phyloP scores from a whole-genome alignment of 345 rosid species.

The Citrus sinensis region DVS_A1.0 CM039162.1:26831501-26832000 shows the following conservation, averaged over 20 bases:
- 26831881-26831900: slow-evolving; percentile 78
- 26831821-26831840: slow-evolving; percentile 96
- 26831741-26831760: slow-evolving; percentile 94
- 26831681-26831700: neutral
- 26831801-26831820: slow-evolving; percentile 89
- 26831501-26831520: neutral
- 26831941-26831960: slow-evolving; percentile 53
- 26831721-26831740: neutral
- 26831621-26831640: neutral
- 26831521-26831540: neutral
- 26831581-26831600: neutral
- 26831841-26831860: slow-evolving; percentile 95
- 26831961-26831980: slow-evolving; percentile 7
- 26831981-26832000: neutral
- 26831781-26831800: slow-evolving; percentile 80
- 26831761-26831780: slow-evolving; percentile 92
- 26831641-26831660: neutral
- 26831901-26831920: slow-evolving; percentile 82
- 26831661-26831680: neutral
- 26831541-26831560: neutral
- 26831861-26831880: slow-evolving; percentile 78
- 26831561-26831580: neutral
- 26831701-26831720: neutral
- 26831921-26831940: slow-evolving; percentile 73
- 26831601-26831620: neutral